Base-by-base conservation (phyloP, 257 asterid species). In the Fraxinus anomala region DNA sequence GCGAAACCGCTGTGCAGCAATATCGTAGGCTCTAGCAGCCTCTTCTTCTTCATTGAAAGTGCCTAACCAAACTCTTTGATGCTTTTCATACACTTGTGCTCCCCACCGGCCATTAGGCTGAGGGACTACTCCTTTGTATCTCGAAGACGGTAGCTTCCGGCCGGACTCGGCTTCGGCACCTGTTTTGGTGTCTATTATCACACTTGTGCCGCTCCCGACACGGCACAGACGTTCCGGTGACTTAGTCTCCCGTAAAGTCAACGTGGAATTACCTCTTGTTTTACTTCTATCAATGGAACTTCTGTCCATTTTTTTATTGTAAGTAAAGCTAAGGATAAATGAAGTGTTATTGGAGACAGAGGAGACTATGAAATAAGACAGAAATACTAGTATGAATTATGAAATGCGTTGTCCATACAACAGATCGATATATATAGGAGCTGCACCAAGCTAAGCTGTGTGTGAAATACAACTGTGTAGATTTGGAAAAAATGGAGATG, bases 91-190 rank as follows among this genome's bases (percentile, higher is more conserved):
- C 72, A 94, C 91, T 85, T 92, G 97, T 0, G 96, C 94, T 0
- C 98, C 98, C 98, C 98, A 94, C 14, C 98, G 76, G 8, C 97
- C 98, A 66, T 92, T 92, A 0, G 98, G 97, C 88, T 94, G 97
- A 0, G 96, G 97, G 59, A 94, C 98, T 8, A 92, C 97, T 0
- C 98, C 98, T 75, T 94, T 94, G 86, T 89, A 94, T 9, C 89
- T 79, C 7, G 98, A 94, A 0, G 97, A 94, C 0, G 97, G 97
- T 12, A 89, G 94, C 47, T 94, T 92, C 76, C 92, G 98, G 89
- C 83, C 97, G 1, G 0, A 49, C 59, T 49, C 59, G n/a, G 98
- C 97, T 49, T 93, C 98, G 0, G 84, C 83, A 10, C 95, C 96
- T 69, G 42, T 79, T 11, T 89, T 97, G 26, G 89, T 83, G 75